Evolutionary conservation across 2,329 filamentous ascomycete species (phyloP), one percentile per base, ranked within the genome.

Genomic region (Basipetospora chlamydospora): DNA sequence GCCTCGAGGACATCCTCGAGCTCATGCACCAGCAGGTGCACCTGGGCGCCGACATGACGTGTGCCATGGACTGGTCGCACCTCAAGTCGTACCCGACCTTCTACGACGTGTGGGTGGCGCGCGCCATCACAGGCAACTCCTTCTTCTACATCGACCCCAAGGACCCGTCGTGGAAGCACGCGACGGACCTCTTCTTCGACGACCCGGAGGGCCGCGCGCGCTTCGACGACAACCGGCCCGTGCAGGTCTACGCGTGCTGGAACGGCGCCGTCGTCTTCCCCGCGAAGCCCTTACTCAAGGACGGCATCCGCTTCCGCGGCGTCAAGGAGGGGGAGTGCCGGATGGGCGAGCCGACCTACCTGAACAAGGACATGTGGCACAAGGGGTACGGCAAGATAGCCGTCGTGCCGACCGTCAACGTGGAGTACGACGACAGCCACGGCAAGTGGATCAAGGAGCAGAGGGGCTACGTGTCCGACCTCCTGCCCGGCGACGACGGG

Each of bases 201-300:
- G 57, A 70, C 22, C 46, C 49, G 0, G 48, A 47, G 0, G 49
- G 61, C 3, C 51, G 44, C 8, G 30, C 41, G 2, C 51, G 60
- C 3, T 61, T 60, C 37, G 34, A 43, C 1, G 41, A 42, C 0
- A 47, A 54, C 17, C 49, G 52, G 12, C 69, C 72, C 1, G 66
- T 75, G 39, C 73, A 75, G 47, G 70, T 74, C 0, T 76, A 71
- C 39, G 49, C 69, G 1, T 77, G 73, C 48, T 76, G 72, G 71
- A 74, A 75, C 40, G 73, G 72, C 2, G 67, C 63, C 0, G 57
- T 58, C 0, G 61, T 59, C 0, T 63, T 74, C 35, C 53, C 52
- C 0, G 70, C 67, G 0, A 50, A 53, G 28, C 65, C 67, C 0
- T 46, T 75, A 7, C 39, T 71, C 3, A 50, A 59, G 12, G 45